phyloP scores from a whole-genome alignment of 108 stramenopile species.

The Epipyxis sp. region DNA sequence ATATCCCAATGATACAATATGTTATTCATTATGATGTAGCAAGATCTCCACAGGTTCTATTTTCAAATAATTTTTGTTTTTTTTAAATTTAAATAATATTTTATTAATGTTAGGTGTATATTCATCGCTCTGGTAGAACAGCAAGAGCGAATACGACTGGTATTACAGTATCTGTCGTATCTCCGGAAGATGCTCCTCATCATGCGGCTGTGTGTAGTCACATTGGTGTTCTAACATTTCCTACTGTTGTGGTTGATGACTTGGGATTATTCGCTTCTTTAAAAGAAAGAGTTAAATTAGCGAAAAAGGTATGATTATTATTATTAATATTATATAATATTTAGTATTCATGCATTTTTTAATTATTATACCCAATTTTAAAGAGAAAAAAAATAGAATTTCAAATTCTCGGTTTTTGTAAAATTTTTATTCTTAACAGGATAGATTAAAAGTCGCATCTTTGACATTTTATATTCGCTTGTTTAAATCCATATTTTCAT shows the following conservation, averaged over 20 bases:
- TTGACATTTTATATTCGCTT: no score
- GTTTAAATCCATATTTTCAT: no score
- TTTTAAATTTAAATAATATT: no score
- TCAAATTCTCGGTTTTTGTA: no score
- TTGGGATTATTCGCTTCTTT: not conserved
- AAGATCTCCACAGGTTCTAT: constrained; percentile 3
- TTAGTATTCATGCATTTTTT: no score
- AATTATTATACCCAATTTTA: no score
- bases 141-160: constrained; percentile 1
- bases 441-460: no score
- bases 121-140: constrained; percentile 31
- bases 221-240: not conserved
- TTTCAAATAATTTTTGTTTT: no score
- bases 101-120: no score
- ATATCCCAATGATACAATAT: not conserved
- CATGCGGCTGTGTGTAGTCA: not conserved
- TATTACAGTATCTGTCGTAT: not conserved
- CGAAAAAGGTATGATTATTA: not conserved
- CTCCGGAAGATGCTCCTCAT: constrained; percentile 5
- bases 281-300: not conserved
- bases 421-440: no score
- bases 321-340: no score
- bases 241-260: not conserved
- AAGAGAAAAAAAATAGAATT: no score
- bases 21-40: constrained; percentile 28